These are phyloP conservation scores for Fusarium liriodendri DNA, from an alignment of 2,329 filamentous ascomycete genomes.

Conservation along the genomic window DNA sequence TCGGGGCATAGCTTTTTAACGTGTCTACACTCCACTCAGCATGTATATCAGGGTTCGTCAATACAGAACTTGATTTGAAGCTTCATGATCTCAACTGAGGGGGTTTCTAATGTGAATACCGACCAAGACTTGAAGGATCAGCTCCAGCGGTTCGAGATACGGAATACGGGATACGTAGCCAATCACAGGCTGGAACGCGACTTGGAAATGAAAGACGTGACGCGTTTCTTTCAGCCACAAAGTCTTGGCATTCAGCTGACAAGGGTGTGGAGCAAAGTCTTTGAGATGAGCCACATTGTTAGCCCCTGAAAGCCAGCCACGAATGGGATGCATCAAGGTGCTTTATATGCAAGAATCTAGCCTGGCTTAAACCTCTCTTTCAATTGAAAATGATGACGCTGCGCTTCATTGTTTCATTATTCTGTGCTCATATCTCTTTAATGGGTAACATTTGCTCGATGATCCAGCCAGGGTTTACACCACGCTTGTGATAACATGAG, in stretches of 20 bases:
- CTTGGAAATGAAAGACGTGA: neutral
- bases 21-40: neutral
- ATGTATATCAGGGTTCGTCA: neutral
- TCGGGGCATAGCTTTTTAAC: neutral
- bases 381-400: neutral
- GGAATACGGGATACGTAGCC: neutral
- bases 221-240: neutral
- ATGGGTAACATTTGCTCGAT: neutral
- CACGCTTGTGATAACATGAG: no score
- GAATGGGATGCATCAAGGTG: neutral
- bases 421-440: neutral
- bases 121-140: neutral
- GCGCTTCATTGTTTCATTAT: neutral
- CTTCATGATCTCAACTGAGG: neutral
- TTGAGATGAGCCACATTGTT: neutral
- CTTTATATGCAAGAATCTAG: neutral
- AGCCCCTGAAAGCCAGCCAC: neutral
- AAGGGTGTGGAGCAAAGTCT: neutral
- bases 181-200: neutral
- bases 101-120: neutral
- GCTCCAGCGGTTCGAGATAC: neutral
- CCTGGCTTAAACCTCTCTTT: neutral
- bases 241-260: neutral
- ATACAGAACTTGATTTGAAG: neutral
- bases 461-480: no score